Evolutionary conservation across 495 filamentous ascomycete species (phyloP).

Genomic region (Sphaerosporella brunnea): DNA sequence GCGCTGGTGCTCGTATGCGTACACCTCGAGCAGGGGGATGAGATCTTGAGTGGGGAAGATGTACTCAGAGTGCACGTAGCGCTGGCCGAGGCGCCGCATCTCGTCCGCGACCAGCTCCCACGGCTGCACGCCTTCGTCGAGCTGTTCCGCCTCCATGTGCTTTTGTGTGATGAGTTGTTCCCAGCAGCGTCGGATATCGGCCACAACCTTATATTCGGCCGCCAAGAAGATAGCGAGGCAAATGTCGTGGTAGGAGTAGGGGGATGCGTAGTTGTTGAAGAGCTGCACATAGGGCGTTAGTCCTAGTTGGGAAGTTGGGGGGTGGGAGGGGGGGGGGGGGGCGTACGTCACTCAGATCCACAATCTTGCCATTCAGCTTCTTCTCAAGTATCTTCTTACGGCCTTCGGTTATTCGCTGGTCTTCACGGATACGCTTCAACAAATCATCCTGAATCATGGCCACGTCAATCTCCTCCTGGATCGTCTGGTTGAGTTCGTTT

Average conservation of each 20-base stretch:
- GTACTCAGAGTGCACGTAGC: conserved; percentile 56
- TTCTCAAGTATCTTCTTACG: conserved; percentile 42
- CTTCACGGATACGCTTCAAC: conserved; percentile 57
- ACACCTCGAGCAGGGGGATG: conserved; percentile 57
- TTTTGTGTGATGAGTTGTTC: conserved; percentile 53
- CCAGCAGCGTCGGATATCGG: conserved; percentile 72
- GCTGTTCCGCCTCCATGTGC: conserved; percentile 33
- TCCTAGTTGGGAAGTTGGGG: no score
- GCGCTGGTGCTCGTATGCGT: conserved; percentile 54
- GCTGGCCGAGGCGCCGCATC: conserved; percentile 57
- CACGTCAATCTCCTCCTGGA: conserved; percentile 74
- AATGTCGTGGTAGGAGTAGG: conserved; percentile 77
- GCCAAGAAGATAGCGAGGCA: conserved; percentile 77
- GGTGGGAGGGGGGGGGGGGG: not conserved
- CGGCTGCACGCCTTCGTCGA: conserved; percentile 47
- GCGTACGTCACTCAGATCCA: conserved; percentile 51
- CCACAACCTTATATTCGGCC: conserved; percentile 69
- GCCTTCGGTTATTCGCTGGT: conserved; percentile 44
- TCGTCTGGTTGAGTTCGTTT: conserved; percentile 48
- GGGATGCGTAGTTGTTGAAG: conserved; percentile 77
- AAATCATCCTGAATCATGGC: conserved; percentile 91
- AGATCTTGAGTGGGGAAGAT: conserved; percentile 52
- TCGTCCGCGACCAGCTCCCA: conserved; percentile 64
- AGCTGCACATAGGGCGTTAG: no score
- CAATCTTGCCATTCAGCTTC: conserved; percentile 55